These are phyloP conservation scores for Aspergillus avenaceus DNA, from an alignment of 495 filamentous ascomycete species.

Conservation along the genomic window DNA sequence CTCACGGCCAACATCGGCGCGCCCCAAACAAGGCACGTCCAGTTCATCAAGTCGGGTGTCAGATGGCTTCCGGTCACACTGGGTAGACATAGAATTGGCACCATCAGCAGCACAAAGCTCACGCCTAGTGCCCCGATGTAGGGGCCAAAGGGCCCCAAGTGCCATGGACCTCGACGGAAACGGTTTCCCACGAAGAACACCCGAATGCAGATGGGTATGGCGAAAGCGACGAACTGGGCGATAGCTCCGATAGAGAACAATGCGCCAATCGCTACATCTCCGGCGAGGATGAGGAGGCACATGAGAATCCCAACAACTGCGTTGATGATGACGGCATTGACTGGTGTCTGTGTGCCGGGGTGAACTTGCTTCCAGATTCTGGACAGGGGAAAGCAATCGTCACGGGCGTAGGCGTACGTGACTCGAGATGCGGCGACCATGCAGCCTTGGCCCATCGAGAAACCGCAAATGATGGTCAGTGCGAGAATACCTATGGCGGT, in stretches of 20 bases:
- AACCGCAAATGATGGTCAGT: slow-evolving; percentile 71
- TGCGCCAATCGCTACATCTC: slow-evolving; percentile 61
- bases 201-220: slow-evolving; percentile 69
- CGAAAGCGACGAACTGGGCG: slow-evolving; percentile 70
- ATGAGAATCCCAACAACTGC: slow-evolving; percentile 58
- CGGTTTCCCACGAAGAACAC: slow-evolving; percentile 69
- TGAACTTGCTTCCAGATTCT: slow-evolving; percentile 65
- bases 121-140: slow-evolving; percentile 60
- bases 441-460: slow-evolving; percentile 79
- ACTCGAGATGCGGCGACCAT: slow-evolving; percentile 79
- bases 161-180: slow-evolving; percentile 71
- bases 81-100: slow-evolving; percentile 72
- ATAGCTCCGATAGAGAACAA: slow-evolving; percentile 76
- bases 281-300: slow-evolving; percentile 66
- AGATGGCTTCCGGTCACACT: slow-evolving; percentile 54
- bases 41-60: slow-evolving; percentile 62
- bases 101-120: slow-evolving; percentile 64
- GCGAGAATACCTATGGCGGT: slow-evolving; percentile 62
- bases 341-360: slow-evolving; percentile 61
- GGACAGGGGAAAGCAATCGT: slow-evolving; percentile 71
- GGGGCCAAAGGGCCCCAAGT: slow-evolving; percentile 60
- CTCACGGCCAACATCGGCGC: slow-evolving; percentile 57
- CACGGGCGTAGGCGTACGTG: slow-evolving; percentile 75
- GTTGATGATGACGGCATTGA: slow-evolving; percentile 78
- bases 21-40: slow-evolving; percentile 75